Conservation (phyloP, 2,329 filamentous ascomycete genomes). For the Xylaria sp. region DNA sequence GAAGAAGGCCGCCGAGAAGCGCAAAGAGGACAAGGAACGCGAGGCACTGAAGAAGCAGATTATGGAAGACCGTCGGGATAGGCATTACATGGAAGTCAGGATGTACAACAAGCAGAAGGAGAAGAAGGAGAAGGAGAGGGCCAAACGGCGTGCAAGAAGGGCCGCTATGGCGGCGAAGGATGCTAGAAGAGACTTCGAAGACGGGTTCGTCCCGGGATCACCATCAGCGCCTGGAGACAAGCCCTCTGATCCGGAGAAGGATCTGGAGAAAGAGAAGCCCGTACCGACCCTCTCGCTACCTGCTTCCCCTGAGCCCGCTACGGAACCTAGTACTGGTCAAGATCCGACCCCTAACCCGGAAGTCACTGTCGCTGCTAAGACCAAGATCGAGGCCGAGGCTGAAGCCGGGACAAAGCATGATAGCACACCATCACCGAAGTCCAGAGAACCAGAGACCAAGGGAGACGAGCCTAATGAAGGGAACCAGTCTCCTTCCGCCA, state of each 20-base stretch:
- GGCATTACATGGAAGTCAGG: constrained; percentile 52
- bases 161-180: constrained; percentile 45
- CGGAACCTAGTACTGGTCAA: constrained; percentile 33
- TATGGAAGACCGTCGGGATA: constrained; percentile 51
- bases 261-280: constrained; percentile 50
- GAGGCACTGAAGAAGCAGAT: constrained; percentile 52
- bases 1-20: constrained; percentile 58
- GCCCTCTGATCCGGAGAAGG: constrained; percentile 29
- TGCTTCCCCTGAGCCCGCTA: constrained; percentile 24
- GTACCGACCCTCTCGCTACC: constrained; percentile 49
- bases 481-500: neutral
- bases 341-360: neutral
- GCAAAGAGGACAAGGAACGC: constrained; percentile 56
- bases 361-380: neutral
- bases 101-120: constrained; percentile 55
- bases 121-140: constrained; percentile 53
- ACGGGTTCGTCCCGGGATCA: constrained; percentile 10
- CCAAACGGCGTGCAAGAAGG: constrained; percentile 52
- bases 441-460: constrained; percentile 10
- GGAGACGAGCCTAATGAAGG: neutral
- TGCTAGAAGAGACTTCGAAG: constrained; percentile 33
- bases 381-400: constrained; percentile 30
- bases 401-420: constrained; percentile 22
- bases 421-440: constrained; percentile 14
- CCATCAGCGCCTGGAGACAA: constrained; percentile 13